Evolutionary conservation across 1,284 basidiomycete species (phyloP).

Genomic region (Volvariella volvacea): DNA sequence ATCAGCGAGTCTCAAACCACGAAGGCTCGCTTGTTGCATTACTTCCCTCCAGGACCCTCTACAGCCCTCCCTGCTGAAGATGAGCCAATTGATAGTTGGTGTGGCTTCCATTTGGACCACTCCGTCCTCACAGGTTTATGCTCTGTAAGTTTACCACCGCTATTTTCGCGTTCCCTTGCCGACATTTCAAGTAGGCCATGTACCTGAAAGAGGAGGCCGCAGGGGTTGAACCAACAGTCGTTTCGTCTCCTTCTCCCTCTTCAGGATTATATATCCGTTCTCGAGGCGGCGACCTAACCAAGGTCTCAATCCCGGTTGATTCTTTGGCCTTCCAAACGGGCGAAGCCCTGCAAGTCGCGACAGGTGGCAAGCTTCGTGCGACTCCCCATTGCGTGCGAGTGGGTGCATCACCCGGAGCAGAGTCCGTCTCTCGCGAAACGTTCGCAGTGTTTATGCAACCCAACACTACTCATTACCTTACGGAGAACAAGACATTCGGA

Average conservation of each 20-base stretch:
- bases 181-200: constrained; percentile 60
- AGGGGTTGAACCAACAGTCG: constrained; percentile 35
- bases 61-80: constrained; percentile 35
- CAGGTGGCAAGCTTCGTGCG: constrained; percentile 67
- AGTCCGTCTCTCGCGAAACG: constrained; percentile 70
- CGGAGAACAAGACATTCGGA: constrained; percentile 72
- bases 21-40: constrained; percentile 86
- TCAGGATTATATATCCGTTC: constrained; percentile 90
- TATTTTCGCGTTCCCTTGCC: constrained; percentile 9
- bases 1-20: constrained; percentile 64
- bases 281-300: constrained; percentile 66
- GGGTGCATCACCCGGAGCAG: constrained; percentile 38
- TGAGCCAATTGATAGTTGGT: constrained; percentile 74
- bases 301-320: constrained; percentile 77
- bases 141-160: constrained; percentile 45
- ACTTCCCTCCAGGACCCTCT: constrained; percentile 66
- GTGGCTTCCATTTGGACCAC: constrained; percentile 81
- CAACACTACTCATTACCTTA: constrained; percentile 71
- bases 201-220: constrained; percentile 48
- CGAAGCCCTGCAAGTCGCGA: constrained; percentile 85
- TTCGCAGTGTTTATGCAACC: constrained; percentile 93
- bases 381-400: constrained; percentile 89
- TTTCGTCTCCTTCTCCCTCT: constrained; percentile 61
- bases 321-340: constrained; percentile 91
- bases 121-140: constrained; percentile 87